Conservation (phyloP, 495 filamentous ascomycete genomes). For the Penicillium steckii region DNA sequence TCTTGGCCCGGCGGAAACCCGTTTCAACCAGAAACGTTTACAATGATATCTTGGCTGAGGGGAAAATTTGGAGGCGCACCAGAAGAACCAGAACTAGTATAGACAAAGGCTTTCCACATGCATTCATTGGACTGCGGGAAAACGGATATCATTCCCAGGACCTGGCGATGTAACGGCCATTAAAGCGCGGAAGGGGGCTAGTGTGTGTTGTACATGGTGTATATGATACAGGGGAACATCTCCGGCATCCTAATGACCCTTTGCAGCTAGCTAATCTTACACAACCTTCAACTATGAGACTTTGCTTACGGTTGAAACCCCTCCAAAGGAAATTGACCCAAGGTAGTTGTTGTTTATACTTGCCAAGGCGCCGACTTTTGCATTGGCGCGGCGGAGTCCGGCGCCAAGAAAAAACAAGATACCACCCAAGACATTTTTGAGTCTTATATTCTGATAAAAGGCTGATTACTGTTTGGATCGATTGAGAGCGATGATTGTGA, state of each 20-base stretch:
- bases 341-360: background rate
- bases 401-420: conserved; percentile 17
- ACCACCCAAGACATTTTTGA: conserved; percentile 20
- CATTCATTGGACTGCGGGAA: background rate
- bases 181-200: background rate
- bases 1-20: conserved; percentile 30
- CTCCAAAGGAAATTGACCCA: background rate
- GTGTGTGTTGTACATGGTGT: background rate
- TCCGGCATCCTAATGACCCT: background rate
- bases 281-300: background rate
- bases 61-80: background rate
- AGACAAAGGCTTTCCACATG: background rate
- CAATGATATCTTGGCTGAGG: conserved; percentile 1
- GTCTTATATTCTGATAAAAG: conserved; percentile 10
- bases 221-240: background rate
- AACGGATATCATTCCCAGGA: background rate
- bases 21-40: conserved; percentile 3
- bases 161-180: conserved; percentile 7
- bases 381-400: conserved; percentile 18
- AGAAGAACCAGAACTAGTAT: background rate
- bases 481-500: background rate
- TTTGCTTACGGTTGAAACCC: background rate
- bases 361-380: conserved; percentile 17
- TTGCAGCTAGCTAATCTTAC: background rate
- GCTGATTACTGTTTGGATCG: background rate